Percentiles rank a stretch among this genome's conserved stretches.
Conservation (phyloP, 768 basidiomycete genomes). For the Boletellus ananas region DNA sequence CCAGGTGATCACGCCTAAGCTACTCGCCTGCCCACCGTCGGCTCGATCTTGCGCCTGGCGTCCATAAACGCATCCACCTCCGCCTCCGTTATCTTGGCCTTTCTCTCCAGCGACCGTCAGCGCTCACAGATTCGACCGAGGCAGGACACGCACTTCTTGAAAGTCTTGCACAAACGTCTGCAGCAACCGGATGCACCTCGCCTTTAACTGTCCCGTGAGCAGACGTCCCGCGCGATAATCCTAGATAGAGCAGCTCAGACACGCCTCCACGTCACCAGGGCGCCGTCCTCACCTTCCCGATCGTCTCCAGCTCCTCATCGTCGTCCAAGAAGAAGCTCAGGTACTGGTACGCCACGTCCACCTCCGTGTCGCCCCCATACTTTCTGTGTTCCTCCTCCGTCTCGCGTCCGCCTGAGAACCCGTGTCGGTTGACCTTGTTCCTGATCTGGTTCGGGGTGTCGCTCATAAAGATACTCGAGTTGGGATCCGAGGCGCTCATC, state of each 20-base stretch:
- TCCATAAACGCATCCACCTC: constrained; percentile 79
- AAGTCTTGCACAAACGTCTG: constrained; percentile 83
- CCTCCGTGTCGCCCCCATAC: constrained; percentile 88
- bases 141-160: constrained; percentile 57
- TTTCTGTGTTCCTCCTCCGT: constrained; percentile 93
- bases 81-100: constrained; percentile 76
- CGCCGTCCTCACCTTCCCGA: constrained; percentile 58
- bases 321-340: constrained; percentile 93
- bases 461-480: constrained; percentile 94
- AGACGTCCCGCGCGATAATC: constrained; percentile 88
- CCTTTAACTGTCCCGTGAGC: constrained; percentile 90
- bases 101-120: constrained; percentile 49
- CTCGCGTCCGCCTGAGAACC: constrained; percentile 92
- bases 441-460: constrained; percentile 92
- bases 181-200: constrained; percentile 74
- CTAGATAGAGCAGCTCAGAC: constrained; percentile 37
- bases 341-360: constrained; percentile 96
- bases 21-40: constrained; percentile 41
- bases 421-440: constrained; percentile 95
- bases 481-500: constrained; percentile 95
- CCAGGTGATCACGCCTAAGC: background rate
- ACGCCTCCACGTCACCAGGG: background rate
- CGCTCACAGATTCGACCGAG: background rate
- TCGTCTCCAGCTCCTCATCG: constrained; percentile 75
- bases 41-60: constrained; percentile 67